Base-by-base conservation (phyloP, 208 protist species). In the Zelonia costaricensis region DNA sequence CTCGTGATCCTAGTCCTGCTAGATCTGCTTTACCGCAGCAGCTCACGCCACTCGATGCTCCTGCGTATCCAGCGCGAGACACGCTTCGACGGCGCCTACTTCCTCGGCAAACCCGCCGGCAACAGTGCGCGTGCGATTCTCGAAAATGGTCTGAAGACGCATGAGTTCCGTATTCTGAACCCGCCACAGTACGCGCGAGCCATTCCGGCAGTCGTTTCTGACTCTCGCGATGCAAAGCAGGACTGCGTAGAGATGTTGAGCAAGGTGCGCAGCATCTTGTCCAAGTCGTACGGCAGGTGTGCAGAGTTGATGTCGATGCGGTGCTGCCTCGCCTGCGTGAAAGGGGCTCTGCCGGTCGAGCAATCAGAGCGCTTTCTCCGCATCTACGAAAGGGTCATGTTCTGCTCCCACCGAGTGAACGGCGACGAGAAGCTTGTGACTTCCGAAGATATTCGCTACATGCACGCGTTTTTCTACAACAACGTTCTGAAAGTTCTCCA, bases 381-480 rank as follows among this genome's bases (percentile, higher is more conserved):
- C 46, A 73, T 92, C 31, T 95, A 91, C 62, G 90, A 95, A 44
- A 55, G 67, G 4, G 79, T 93, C 65, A 64, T 90, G 28, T 95
- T 90, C 63, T 85, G 86, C 20, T 73, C 74, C 10, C 80, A 91
- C 46, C 76, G 86, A 16, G 67, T 82, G 25, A 79, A 90, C 46
- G 80, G 84, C 4, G 62, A 51, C n/a, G 68, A 76, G 47, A 72
- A 75, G 47, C 53, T 69, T 48, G 56, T 93, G n/a, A 84, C 73
- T 4, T 82, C 76, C 15, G 82, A 92, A 44, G 90, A 95, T 63
- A 95, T 93, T n/a, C 83, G 84, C 28, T 93, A 93, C 76, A 77
- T 93, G 48, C 81, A 94, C 59, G 80, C 79, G 18, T 96, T 96
- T 66, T 94, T 91, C 67, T 90, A 93, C 55, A 91, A 92, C 55